Evolutionary conservation across 1,284 basidiomycete genomes (phyloP).

Genomic region (Marasmius tenuissimus): DNA sequence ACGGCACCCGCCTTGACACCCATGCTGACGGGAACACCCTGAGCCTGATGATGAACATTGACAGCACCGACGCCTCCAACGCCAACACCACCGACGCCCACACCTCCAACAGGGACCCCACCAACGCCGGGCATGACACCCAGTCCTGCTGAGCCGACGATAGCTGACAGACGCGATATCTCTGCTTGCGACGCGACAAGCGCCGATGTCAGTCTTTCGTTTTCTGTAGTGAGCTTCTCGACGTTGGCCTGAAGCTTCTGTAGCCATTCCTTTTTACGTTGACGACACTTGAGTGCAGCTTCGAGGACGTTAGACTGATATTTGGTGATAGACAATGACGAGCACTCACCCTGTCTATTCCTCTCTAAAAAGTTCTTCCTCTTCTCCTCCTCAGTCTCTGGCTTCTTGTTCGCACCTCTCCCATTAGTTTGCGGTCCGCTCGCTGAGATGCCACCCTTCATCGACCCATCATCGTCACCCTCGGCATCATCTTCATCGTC

Average conservation of each 20-base stretch:
- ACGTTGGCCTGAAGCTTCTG: constrained; percentile 91
- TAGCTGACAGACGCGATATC: constrained; percentile 71
- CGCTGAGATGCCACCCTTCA: constrained; percentile 21
- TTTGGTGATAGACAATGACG: constrained; percentile 3
- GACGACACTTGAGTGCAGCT: constrained; percentile 98
- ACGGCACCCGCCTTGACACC: not conserved
- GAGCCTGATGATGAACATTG: not conserved
- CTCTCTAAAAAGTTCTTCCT: constrained; percentile 91
- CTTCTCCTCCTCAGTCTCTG: constrained; percentile 96
- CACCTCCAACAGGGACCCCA: not conserved
- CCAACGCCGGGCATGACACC: constrained; percentile 16
- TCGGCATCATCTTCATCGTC: constrained; percentile 47
- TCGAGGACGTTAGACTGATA: constrained; percentile 11
- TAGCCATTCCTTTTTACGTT: constrained; percentile 98
- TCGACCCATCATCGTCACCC: constrained; percentile 28
- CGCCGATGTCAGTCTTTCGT: constrained; percentile 84
- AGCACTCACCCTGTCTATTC: constrained; percentile 84
- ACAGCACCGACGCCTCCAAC: not conserved
- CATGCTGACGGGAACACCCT: not conserved
- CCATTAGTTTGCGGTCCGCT: constrained; percentile 26
- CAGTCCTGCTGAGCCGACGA: constrained; percentile 65
- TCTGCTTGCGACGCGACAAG: constrained; percentile 80
- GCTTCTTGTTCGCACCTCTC: constrained; percentile 52
- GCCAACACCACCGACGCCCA: not conserved
- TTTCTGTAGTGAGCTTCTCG: constrained; percentile 88